Percentiles rank a stretch among this genome's conserved stretches.
These are phyloP conservation scores for Picochlorum sp. DNA, from an alignment of 139 green algal species.

Conservation along the genomic window DNA sequence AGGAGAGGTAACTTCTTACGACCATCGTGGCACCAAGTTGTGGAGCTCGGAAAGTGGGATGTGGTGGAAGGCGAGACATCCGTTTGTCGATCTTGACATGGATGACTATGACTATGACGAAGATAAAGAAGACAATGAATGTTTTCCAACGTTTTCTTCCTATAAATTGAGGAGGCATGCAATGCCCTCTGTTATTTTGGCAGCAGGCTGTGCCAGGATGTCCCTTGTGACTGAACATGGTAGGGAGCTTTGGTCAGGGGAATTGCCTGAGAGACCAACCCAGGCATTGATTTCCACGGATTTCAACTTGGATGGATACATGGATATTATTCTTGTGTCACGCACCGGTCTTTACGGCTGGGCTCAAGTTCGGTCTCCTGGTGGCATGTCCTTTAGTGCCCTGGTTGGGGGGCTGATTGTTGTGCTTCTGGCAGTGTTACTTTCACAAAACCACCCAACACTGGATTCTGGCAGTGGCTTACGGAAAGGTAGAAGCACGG, in stretches of 20 bases:
- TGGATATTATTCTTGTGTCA: conserved; percentile 70
- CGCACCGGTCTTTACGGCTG: conserved; percentile 62
- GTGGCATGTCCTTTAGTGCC: conserved; percentile 61
- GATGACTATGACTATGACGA: conserved; percentile 2
- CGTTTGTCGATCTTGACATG: not conserved
- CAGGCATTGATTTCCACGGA: conserved; percentile 41
- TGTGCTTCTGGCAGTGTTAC: conserved; percentile 67
- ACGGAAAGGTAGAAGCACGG: conserved; percentile 36
- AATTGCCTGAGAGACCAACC: conserved; percentile 40
- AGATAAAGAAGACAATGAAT: not conserved
- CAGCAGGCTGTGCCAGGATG: conserved; percentile 23
- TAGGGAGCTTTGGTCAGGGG: conserved; percentile 38
- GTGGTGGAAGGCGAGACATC: not conserved
- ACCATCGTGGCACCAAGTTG: conserved; percentile 26
- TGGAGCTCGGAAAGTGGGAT: conserved; percentile 41
- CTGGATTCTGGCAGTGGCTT: not conserved
- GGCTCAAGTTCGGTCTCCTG: conserved; percentile 56
- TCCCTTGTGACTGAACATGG: conserved; percentile 63
- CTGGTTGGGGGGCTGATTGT: conserved; percentile 75
- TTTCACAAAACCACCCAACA: conserved; percentile 45
- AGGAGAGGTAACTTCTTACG: conserved; percentile 64
- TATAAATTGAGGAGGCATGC: conserved; percentile 48
- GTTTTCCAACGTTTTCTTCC: conserved; percentile 54
- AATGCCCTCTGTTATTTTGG: conserved; percentile 48
- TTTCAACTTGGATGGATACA: conserved; percentile 82